phyloP scores from a whole-genome alignment of 2,329 filamentous ascomycete genomes.

The Thielaviopsis punctulata region DNA sequence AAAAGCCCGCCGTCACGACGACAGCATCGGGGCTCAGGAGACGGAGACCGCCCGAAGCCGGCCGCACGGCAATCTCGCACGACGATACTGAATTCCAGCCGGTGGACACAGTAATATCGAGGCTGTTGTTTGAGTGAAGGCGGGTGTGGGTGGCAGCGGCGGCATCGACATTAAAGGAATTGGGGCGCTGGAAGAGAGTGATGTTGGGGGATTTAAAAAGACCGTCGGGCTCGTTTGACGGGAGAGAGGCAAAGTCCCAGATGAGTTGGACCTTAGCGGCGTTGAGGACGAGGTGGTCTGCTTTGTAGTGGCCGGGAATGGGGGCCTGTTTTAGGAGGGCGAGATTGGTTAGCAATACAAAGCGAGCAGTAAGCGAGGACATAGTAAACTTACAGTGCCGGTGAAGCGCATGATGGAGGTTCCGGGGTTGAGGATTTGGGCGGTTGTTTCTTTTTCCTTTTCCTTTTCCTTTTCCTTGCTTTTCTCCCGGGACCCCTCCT shows the following conservation, averaged over 20 bases:
- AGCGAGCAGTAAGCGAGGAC: neutral
- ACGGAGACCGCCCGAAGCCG: conserved; percentile 48
- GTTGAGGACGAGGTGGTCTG: conserved; percentile 53
- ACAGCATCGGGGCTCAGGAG: conserved; percentile 43
- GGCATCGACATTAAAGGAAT: conserved; percentile 52
- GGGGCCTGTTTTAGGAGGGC: conserved; percentile 34
- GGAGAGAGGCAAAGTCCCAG: conserved; percentile 41
- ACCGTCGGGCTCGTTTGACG: conserved; percentile 27
- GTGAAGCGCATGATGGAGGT: conserved; percentile 23
- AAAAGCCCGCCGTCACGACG: conserved; percentile 24
- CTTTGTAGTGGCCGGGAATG: conserved; percentile 55
- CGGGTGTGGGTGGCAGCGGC: conserved; percentile 53
- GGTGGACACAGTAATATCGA: conserved; percentile 56
- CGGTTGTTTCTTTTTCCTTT: too few species aligned
- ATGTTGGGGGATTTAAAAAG: conserved; percentile 45
- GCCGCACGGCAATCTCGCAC: conserved; percentile 44
- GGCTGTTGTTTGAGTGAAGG: conserved; percentile 58
- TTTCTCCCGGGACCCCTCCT: too few species aligned
- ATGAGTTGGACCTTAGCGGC: conserved; percentile 47
- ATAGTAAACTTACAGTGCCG: conserved; percentile 20
- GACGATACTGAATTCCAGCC: conserved; percentile 54
- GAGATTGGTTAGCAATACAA: conserved; percentile 17
- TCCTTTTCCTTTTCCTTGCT: too few species aligned
- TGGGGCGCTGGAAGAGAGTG: conserved; percentile 53
- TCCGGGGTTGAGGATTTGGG: conserved; percentile 33